Evolutionary conservation across 2,329 filamentous ascomycete species (phyloP).

Genomic region (Piedraia hortae): DNA sequence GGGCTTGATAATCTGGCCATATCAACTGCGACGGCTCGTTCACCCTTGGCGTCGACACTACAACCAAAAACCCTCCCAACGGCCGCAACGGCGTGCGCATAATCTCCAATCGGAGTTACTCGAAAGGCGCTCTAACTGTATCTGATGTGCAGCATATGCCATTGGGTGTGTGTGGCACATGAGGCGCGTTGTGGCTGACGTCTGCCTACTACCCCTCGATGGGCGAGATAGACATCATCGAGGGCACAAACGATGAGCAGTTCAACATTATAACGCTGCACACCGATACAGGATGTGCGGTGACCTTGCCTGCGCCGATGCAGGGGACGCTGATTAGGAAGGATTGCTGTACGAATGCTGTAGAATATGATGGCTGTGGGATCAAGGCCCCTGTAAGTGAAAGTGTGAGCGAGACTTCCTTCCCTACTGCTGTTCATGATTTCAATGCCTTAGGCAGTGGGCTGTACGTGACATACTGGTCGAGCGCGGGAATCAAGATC

Average conservation of each 20-base stretch:
- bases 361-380: constrained; percentile 6
- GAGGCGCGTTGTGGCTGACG: constrained; percentile 22
- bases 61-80: no score
- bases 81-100: constrained; percentile 18
- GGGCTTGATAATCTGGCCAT: no score
- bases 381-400: constrained; percentile 1
- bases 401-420: no score
- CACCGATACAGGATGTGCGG: constrained; percentile 19
- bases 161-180: constrained; percentile 18
- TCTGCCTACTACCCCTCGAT: constrained; percentile 13
- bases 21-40: no score
- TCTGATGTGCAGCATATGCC: constrained; percentile 25
- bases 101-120: constrained; percentile 19
- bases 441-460: constrained; percentile 24
- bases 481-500: constrained; percentile 38
- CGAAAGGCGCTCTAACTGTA: constrained; percentile 21
- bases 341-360: constrained; percentile 2
- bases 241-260: constrained; percentile 18
- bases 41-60: no score
- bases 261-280: constrained; percentile 22
- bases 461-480: constrained; percentile 33
- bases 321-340: background rate
- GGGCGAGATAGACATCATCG: constrained; percentile 24
- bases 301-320: constrained; percentile 8
- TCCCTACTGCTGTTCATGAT: constrained; percentile 17